Base-by-base conservation (phyloP, 2,329 filamentous ascomycete species). In the Massarina eburnea region DNA sequence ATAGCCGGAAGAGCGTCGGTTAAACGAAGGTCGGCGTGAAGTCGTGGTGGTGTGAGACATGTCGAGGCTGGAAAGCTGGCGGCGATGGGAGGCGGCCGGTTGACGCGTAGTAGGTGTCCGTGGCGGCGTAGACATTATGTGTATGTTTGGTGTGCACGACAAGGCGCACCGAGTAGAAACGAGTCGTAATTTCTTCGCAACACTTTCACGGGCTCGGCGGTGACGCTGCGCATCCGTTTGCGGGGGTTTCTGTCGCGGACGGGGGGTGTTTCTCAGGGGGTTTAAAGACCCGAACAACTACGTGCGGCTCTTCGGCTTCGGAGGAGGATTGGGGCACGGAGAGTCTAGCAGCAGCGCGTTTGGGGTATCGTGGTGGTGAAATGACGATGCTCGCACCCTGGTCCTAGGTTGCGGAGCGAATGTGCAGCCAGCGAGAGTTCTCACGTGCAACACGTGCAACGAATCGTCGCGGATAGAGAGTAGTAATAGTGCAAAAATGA, bases 1-100 rank as follows among this genome's bases (percentile, higher is more conserved):
- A 49, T 74, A 72, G 40, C 73, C 74, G 41, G 74, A 75, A n/a
- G 67, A 70, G 46, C 67, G 65, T 58, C 74, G 62, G 58, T 72
- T 54, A 54, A 71, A 49, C 14, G 67, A 69, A 32, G 67, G 59
- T 20, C 67, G 62, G 52, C 62, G 58, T 22, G 58, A 66, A 40
- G 66, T 54, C 17, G 70, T 66, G 42, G 69, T 67, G 39, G 61
- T 64, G 43, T 70, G 64, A 18, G 71, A 71, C 51, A 72, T 72
- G 45, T 74, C 71, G 39, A 74, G 58, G 49, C 71, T 74, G 14
- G 72, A 73, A 38, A 67, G 61, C 27, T 64, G 59, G 14, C 67
- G 70, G 55, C 68, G 71, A 49, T 73, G 67, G 14, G 67, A 68
- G 27, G 66, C 63, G 6, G 49, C 39, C 18, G 64, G 66, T 43